Evolutionary conservation across 179 eudicot genomes (phyloP).

Genomic region (Patellifolia procumbens): DNA sequence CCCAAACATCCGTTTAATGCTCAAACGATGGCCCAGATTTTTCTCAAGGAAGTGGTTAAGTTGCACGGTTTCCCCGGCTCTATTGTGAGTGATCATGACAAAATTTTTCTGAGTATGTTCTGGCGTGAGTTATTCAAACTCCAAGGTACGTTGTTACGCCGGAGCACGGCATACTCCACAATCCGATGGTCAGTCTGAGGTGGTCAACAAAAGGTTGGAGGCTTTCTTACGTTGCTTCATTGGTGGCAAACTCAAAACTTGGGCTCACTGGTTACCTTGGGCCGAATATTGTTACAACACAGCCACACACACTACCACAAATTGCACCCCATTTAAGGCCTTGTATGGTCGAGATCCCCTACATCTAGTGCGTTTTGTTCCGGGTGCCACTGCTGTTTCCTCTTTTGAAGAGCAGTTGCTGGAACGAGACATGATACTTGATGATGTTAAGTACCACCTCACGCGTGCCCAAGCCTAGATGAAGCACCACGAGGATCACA

Average conservation of each 20-base stretch:
- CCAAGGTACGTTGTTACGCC: not conserved
- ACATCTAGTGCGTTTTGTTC: no score
- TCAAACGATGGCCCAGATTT: not conserved
- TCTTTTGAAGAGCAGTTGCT: not conserved
- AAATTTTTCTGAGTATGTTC: not conserved
- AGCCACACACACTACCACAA: not conserved
- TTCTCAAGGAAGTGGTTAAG: not conserved
- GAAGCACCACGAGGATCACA: not conserved
- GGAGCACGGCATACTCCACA: not conserved
- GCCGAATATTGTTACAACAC: not conserved
- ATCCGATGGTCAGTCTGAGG: not conserved
- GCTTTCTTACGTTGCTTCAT: not conserved
- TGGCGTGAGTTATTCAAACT: not conserved
- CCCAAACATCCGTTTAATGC: not conserved
- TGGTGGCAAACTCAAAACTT: not conserved
- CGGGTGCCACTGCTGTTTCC: not conserved
- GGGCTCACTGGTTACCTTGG: not conserved
- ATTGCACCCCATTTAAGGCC: not conserved
- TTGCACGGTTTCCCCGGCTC: not conserved
- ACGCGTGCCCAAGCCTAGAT: not conserved
- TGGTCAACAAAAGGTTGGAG: not conserved
- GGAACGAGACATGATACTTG: not conserved
- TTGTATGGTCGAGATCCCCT: not conserved
- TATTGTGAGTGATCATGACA: not conserved
- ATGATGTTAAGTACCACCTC: not conserved